Base-by-base conservation (phyloP, 805 yeast genomes). In the Myxozyma neotropica region DNA sequence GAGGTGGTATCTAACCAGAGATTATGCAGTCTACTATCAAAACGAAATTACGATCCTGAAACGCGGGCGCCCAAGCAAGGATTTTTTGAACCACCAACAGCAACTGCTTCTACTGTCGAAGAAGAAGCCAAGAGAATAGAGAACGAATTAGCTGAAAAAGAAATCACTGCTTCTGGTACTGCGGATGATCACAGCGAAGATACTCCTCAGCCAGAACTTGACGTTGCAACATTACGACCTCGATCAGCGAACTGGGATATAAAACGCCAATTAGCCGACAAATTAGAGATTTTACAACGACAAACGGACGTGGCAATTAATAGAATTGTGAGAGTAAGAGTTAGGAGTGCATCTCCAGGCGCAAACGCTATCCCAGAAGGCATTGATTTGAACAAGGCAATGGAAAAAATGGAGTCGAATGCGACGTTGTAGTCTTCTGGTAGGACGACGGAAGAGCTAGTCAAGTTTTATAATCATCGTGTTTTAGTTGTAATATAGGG, bases 251-350 rank as follows among this genome's bases (percentile, higher is more conserved):
- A 73, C 5, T 70, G 72, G 70, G 80, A 74, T 69, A 66, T 77
- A 69, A 75, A 71, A 61, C 66, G 73, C 17, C 79, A 76, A 58
- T 59, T 83, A 7, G 69, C 73, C 35, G 74, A 72, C 0, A 74
- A 76, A 39, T 51, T 80, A 49, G 74, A 74, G 12, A 64, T 72
- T 3, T 64, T 81, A n/a, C 72, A 76, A 1, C 70, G 72, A 26
- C 69, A 73, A 49, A 83, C 86, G 0, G 77, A 81, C 45, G 70
- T 68, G n/a, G 76, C 75, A 0, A 72, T 82, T 0, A 71, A 72
- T 13, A 63, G 70, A 17, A 47, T 77, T 5, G 76, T 80, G 19
- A 74, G 79, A 57, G 77, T 76, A 46, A 69, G 77, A 29, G 35
- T 71, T 21, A 13, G 47, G 12, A 39, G 49, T 24, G 49, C 24